Evolutionary conservation across 164 flowering plant genomes (phyloP), one percentile per base, ranked within the genome.

Genomic region (Stephania yunnanensis): DNA sequence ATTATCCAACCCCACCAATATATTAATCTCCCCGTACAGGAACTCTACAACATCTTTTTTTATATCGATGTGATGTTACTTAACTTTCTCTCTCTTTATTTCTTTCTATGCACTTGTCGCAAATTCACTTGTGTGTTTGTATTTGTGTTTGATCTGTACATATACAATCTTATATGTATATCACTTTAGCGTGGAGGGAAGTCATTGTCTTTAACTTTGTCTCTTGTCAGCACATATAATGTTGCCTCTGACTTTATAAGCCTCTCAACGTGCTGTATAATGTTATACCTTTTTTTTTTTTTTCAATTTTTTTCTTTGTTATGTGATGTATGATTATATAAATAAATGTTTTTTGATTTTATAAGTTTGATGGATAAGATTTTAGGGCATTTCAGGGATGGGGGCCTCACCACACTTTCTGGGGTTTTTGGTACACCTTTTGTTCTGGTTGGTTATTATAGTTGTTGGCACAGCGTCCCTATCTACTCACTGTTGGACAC

Each of bases 401-500:
- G 48, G 74, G 46, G 78, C 25, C 63, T 75, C 67, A 69, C 66
- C 74, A 22, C 13, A 53, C 61, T 73, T 80, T 79, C 72, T 63
- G 44, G 69, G 66, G 31, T 25, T 63, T 64, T 64, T 68, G 67
- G 22, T 80, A 48, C 71, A 72, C 68, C 61, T 69, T 74, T 64
- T 64, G 69, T 66, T 64, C 77, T 64, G 72, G 68, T 9, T 78
- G 45, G 68, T 81, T 75, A 72, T 75, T 36, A 70, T 73, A 78
- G 10, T 68, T 69, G 73, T 36, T 63, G 73, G 68, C 68, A 50
- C 68, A 52, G 72, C 42, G 74, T 74, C 77, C 77, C 68, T 77
- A 78, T 84, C 87, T 50, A 75, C 71, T 80, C 12, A 82, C 85
- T 81, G 82, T 80, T 78, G 53, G 46, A 29, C 22, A 70, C 12